Evolutionary conservation across 2,329 filamentous ascomycete species (phyloP), one percentile per base, ranked within the genome.

Genomic region (Fusarium miscanthi): DNA sequence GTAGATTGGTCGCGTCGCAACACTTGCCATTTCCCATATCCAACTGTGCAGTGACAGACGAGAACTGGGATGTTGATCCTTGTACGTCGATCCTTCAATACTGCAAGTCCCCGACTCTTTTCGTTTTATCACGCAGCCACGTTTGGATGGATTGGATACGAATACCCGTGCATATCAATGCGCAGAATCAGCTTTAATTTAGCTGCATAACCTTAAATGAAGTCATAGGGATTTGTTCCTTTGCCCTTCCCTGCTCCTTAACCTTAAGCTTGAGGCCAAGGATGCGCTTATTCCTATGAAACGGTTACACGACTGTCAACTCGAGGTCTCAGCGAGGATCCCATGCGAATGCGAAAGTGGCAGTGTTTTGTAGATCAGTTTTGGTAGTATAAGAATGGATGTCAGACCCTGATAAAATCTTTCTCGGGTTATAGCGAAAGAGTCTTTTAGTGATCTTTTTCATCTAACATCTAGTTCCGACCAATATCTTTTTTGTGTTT

Each of bases 321-420:
- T 27, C 13, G 5, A 19, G 49, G 19, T 17, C 49, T 52, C 7
- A 27, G 19, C 7, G 19, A 38, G 19, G 19, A 38, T 31, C 9
- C 8, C 16, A 37, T 46, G 37, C 59, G 59, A 63, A 31, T 63
- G 48, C 59, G 59, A 65, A 48, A 25, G 59, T 38, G 37, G 63
- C 59, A 65, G 41, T 63, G 63, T n/a, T 42, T 6, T 46, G 48
- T 33, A 37, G 40, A 63, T 56, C 63, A 13, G 10, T 41, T 5
- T 12, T 5, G 2, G 9, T 6, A 17, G n/a, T 37, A 52, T 52
- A 52, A 37, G 2, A 52, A 27, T 5, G 13, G 23, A 38, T 37
- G 13, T 16, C 13, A n/a, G 13, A 37, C 27, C 49, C 33, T 9
- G 23, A 37, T 27, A 21, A 25, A 52, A 6, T n/a, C n/a, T 17